A percentile compares a stretch with the other conserved stretches of the same genome.
These are phyloP conservation scores for carrot (Daucus carota) DNA, from an alignment of 129 eudicot genomes.

Conservation along the genomic window DNA sequence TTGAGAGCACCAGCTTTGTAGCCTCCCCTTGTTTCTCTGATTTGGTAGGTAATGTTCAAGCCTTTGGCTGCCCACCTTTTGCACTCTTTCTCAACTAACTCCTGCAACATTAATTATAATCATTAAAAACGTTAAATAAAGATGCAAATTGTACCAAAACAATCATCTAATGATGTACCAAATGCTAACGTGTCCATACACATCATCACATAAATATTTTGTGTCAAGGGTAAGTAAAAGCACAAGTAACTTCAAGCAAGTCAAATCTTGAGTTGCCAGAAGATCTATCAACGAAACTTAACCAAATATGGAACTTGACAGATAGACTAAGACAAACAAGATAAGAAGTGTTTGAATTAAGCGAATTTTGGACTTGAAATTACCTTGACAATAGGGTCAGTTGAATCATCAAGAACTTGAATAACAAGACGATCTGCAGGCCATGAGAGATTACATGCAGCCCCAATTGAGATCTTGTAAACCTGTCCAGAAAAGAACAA, in stretches of 20 bases:
- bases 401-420: conserved; percentile 97
- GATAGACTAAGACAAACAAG: not conserved
- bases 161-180: not conserved
- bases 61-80: conserved; percentile 98
- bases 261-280: not conserved
- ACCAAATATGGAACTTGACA: not conserved
- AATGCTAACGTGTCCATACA: not conserved
- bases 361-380: not conserved
- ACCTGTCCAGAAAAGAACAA: conserved; percentile 35
- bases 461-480: conserved; percentile 94
- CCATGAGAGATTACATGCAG: conserved; percentile 83
- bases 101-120: conserved; percentile 34
- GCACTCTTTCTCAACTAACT: conserved; percentile 91
- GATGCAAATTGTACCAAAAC: not conserved
- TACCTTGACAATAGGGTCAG: conserved; percentile 75
- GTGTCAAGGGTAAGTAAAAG: not conserved
- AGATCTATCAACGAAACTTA: not conserved
- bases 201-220: not conserved
- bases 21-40: conserved; percentile 87
- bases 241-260: not conserved
- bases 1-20: conserved; percentile 99
- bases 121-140: not conserved
- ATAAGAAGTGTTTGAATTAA: conserved; percentile 15
- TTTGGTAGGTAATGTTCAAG: conserved; percentile 75
- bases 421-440: conserved; percentile 81